These are phyloP conservation scores for Breynia disticha DNA, from an alignment of 441 rosid genomes.

Conservation along the genomic window DNA sequence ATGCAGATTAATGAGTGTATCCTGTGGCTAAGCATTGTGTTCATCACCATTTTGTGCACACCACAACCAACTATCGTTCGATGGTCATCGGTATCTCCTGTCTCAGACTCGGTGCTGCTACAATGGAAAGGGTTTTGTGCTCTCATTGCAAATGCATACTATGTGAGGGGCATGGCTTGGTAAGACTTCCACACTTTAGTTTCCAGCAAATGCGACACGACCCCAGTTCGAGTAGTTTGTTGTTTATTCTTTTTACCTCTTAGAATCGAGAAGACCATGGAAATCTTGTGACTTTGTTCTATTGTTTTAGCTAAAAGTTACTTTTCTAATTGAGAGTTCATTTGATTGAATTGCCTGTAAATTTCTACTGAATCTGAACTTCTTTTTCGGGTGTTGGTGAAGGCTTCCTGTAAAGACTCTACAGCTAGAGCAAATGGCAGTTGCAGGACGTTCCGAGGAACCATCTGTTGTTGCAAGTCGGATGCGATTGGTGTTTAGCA, in stretches of 20 bases:
- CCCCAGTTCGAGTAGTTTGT: too few relatives aligned
- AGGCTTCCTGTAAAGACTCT: slow-evolving; percentile 97
- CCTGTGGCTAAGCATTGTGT: slow-evolving; percentile 78
- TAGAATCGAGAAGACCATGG: too few relatives aligned
- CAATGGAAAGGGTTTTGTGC: slow-evolving; percentile 90
- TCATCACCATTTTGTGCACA: slow-evolving; percentile 87
- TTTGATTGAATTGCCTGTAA: background rate
- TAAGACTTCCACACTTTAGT: slow-evolving; percentile 21
- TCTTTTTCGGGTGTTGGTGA: slow-evolving; percentile 7
- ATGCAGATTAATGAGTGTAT: slow-evolving; percentile 75
- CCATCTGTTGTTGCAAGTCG: slow-evolving; percentile 87
- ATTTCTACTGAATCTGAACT: background rate
- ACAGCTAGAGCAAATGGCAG: slow-evolving; percentile 91
- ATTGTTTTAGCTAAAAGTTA: too few relatives aligned
- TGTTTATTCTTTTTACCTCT: too few relatives aligned
- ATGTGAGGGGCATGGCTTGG: slow-evolving; percentile 84
- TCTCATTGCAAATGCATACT: slow-evolving; percentile 84
- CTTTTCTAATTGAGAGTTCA: too few relatives aligned
- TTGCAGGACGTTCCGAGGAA: slow-evolving; percentile 64
- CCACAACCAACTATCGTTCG: slow-evolving; percentile 85
- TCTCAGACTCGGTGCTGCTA: slow-evolving; percentile 44
- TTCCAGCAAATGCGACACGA: background rate
- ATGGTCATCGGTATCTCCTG: slow-evolving; percentile 72
- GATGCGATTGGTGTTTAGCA: slow-evolving; percentile 76
- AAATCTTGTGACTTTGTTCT: too few relatives aligned